These are phyloP conservation scores for Colletotrichum sp. DNA, from an alignment of 2,329 filamentous ascomycete genomes.

Conservation along the genomic window DNA sequence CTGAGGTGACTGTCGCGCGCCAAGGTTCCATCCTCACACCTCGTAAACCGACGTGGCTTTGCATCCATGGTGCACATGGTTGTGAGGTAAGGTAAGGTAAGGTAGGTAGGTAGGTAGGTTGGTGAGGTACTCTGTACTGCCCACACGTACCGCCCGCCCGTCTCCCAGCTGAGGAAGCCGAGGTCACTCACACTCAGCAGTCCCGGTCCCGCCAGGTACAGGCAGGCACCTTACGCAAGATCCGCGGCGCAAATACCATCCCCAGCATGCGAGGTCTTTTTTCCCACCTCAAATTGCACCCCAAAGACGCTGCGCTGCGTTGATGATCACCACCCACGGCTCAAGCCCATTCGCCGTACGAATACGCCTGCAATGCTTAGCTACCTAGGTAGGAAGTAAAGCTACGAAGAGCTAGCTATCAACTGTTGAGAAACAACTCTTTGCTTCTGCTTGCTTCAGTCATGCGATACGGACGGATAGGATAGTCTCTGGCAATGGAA, in stretches of 20 bases:
- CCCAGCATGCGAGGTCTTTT: not conserved
- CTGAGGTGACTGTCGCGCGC: not conserved
- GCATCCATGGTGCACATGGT: not conserved
- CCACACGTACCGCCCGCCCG: not conserved
- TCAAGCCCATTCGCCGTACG: not conserved
- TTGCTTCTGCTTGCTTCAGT: not conserved
- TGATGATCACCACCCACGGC: not conserved
- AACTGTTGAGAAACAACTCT: not conserved
- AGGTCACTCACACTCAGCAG: not conserved
- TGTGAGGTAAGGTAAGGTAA: not conserved
- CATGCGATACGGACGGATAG: not conserved
- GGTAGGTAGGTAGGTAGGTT: too few species aligned
- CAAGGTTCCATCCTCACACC: not conserved
- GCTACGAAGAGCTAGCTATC: not conserved
- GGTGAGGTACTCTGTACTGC: not conserved
- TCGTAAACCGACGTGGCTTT: conserved; percentile 18
- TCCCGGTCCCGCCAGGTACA: not conserved
- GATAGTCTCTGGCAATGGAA: not conserved
- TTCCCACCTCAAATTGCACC: not conserved
- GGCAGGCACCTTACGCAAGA: not conserved
- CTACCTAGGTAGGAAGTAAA: not conserved
- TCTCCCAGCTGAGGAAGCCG: not conserved
- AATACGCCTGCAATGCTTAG: not conserved
- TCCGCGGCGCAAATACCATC: not conserved
- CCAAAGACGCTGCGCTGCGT: not conserved